A percentile compares a stretch with the other conserved stretches of the same genome.
phyloP scores from a whole-genome alignment of 768 basidiomycete species.

The Termitomyces sp. region DNA sequence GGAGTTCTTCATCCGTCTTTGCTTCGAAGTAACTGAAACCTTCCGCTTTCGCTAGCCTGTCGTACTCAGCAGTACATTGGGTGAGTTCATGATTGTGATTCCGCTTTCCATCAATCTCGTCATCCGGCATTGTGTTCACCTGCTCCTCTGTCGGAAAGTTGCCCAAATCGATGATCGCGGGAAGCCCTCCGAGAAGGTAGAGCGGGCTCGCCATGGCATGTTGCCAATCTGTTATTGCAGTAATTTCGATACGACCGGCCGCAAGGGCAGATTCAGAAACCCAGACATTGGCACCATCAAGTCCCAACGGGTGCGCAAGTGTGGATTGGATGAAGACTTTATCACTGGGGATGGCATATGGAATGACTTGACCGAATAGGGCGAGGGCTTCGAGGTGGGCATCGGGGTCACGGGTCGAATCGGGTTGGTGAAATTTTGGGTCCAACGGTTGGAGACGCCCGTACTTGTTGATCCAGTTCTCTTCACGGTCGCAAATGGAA shows the following conservation, averaged over 20 bases:
- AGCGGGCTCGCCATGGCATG: neutral
- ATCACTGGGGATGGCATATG: neutral
- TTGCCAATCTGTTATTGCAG: conserved; percentile 1
- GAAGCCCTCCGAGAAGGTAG: neutral
- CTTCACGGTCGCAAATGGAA: neutral
- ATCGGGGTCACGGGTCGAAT: neutral
- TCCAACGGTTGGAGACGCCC: neutral
- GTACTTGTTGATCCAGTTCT: neutral
- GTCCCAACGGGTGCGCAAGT: conserved; percentile 1
- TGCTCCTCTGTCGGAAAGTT: neutral
- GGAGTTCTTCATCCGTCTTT: neutral
- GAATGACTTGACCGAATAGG: neutral
- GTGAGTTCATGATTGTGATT: neutral
- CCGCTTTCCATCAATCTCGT: neutral
- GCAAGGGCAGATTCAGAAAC: conserved; percentile 2
- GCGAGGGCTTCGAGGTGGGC: neutral
- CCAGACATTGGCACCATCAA: conserved; percentile 5
- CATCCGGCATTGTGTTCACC: neutral
- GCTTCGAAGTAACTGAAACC: neutral
- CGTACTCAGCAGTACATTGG: neutral
- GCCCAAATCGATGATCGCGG: neutral
- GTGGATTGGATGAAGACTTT: neutral
- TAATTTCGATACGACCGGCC: neutral
- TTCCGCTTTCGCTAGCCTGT: neutral
- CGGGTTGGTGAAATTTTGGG: neutral